Base-by-base conservation (phyloP, 1,139 yeast species). In the Nakaseomyces kungkrabaensis region DNA sequence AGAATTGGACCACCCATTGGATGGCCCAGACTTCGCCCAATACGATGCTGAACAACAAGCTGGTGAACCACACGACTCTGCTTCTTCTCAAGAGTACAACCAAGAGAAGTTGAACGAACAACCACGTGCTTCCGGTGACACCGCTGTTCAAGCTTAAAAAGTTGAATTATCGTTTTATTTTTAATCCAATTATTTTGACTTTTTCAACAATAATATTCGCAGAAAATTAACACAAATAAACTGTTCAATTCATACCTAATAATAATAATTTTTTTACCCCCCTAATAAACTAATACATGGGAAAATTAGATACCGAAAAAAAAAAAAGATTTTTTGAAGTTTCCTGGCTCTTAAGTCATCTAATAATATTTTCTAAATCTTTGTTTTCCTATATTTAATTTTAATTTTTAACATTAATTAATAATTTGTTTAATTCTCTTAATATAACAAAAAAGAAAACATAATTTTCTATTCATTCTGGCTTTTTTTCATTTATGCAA, bases 381-480 rank as follows among this genome's bases (percentile, higher is more conserved):
- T 29, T 9, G 31, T 36, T 17, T 36, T 25, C 10, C 9, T 36
- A 36, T 17, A 36, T 10, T n/a, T 33, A 33, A 36, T 36, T 17
- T 36, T 13, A 36, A 17, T 36, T 36, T 26, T 37, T 5, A 37
- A 37, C 53, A 8, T 46, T 59, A 33, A 49, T 60, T 7, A 61
- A 62, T 50, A 51, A 59, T 36, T 17, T 17, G 40, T 60, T 1
- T 26, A 56, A 25, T 38, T 38, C 31, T 24, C 5, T 24, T 7
- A 37, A 34, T 11, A 36, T n/a, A 33, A 33, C 3, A 36, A 36
- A 36, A 13, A 11, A 37, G 22, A 17, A 17, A 17, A 17, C 22
- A 17, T 17, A 17, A 17, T 17, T 17, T 17, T 17, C 22, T 17
- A 17, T 17, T 17, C 22, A 17, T 1, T 17, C 3, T 17, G 22